phyloP scores from a whole-genome alignment of 1,284 basidiomycete genomes.

The Vanrija sp. region DNA sequence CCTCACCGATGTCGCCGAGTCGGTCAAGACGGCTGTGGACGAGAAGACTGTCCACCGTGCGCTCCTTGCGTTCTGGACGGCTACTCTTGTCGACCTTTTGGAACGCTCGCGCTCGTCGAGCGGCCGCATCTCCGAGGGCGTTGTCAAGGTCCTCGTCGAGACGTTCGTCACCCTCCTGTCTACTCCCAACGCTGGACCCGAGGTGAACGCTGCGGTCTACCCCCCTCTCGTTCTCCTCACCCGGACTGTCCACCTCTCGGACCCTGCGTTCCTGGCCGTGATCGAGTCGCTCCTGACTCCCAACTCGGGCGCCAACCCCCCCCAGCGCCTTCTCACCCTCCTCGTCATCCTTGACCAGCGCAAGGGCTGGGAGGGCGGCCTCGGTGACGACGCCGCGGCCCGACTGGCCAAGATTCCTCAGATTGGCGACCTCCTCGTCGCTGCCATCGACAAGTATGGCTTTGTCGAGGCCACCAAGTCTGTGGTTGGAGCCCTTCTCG shows the following conservation, averaged over 20 bases:
- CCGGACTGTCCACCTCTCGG: constrained; percentile 38
- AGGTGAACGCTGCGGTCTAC: constrained; percentile 47
- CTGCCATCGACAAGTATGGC: constrained; percentile 41
- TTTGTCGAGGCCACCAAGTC: constrained; percentile 32
- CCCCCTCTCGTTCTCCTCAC: constrained; percentile 46
- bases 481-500: constrained; percentile 23
- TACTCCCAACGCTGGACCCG: constrained; percentile 29
- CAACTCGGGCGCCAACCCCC: constrained; percentile 37
- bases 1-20: constrained; percentile 60
- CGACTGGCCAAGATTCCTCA: constrained; percentile 28
- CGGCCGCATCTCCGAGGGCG: constrained; percentile 28
- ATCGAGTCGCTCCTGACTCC: constrained; percentile 36
- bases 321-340: constrained; percentile 43
- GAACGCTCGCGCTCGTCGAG: constrained; percentile 49
- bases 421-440: constrained; percentile 34
- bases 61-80: constrained; percentile 78
- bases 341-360: constrained; percentile 45
- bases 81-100: constrained; percentile 74
- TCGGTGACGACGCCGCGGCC: constrained; percentile 26
- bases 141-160: constrained; percentile 48
- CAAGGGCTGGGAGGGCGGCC: constrained; percentile 26
- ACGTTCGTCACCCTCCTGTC: constrained; percentile 37
- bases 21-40: constrained; percentile 55
- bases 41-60: constrained; percentile 62
- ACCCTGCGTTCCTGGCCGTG: constrained; percentile 40